phyloP scores from a whole-genome alignment of 768 basidiomycete genomes.

The Pleurotus citrinopileatus region DNA sequence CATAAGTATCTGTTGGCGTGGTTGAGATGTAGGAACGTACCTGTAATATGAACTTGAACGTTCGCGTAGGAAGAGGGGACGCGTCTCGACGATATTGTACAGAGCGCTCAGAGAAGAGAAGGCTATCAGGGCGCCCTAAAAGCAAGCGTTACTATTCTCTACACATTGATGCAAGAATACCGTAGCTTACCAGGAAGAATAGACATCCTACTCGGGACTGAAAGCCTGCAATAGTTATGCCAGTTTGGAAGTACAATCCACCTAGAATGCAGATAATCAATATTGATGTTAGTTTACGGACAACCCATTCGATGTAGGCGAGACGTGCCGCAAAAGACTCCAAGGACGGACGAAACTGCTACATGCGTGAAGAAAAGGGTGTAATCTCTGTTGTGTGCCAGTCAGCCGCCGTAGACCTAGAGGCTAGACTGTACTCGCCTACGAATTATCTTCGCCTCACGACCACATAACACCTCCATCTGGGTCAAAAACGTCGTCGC shows the following conservation, averaged over 20 bases:
- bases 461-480: slow-evolving; percentile 72
- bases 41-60: slow-evolving; percentile 84
- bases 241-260: slow-evolving; percentile 83
- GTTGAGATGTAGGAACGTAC: slow-evolving; percentile 28
- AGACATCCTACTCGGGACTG: slow-evolving; percentile 91
- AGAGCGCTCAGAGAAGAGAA: slow-evolving; percentile 90
- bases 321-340: slow-evolving; percentile 77
- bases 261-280: slow-evolving; percentile 37
- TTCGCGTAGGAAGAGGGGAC: slow-evolving; percentile 88
- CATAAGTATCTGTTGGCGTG: slow-evolving; percentile 5
- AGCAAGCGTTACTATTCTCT: slow-evolving; percentile 10
- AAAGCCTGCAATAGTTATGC: slow-evolving; percentile 84
- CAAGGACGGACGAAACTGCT: slow-evolving; percentile 64
- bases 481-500: slow-evolving; percentile 88
- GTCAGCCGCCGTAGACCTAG: background rate
- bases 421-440: slow-evolving; percentile 39
- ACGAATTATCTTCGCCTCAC: slow-evolving; percentile 83
- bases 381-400: slow-evolving; percentile 57
- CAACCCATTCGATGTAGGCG: too few species aligned
- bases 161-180: background rate
- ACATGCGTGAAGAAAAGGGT: slow-evolving; percentile 82
- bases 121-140: slow-evolving; percentile 82
- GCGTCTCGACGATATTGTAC: slow-evolving; percentile 81
- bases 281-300: too few species aligned
- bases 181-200: slow-evolving; percentile 76